A percentile compares a stretch with the other conserved stretches of the same genome.
Conservation (phyloP, 306 rosid species). For the Boehmeria nivea region DNA sequence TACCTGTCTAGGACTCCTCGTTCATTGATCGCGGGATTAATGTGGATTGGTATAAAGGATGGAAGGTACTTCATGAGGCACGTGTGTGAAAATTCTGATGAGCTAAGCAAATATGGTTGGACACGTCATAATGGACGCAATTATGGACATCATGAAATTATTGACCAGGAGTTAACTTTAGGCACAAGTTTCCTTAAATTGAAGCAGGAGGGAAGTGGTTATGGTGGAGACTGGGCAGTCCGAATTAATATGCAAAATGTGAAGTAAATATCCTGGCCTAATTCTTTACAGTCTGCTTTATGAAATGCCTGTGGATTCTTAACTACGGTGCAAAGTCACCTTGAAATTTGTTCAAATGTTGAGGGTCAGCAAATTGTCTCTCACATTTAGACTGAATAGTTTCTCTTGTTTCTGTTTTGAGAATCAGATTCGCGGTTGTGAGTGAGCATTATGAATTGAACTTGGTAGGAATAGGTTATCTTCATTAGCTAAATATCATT, state of each 20-base stretch:
- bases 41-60: conserved; percentile 90
- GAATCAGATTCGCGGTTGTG: neutral
- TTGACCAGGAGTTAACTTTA: conserved; percentile 67
- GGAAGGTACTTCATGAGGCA: conserved; percentile 47
- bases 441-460: neutral
- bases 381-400: neutral
- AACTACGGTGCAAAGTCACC: too few relatives aligned
- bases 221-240: conserved; percentile 95
- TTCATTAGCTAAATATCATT: conserved; percentile 1
- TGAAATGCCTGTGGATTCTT: too few relatives aligned
- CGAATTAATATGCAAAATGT: conserved; percentile 48
- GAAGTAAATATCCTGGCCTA: conserved; percentile 41
- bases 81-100: conserved; percentile 73
- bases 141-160: conserved; percentile 73
- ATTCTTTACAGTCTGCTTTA: neutral
- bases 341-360: too few relatives aligned
- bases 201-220: conserved; percentile 73
- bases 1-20: conserved; percentile 62
- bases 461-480: conserved; percentile 7
- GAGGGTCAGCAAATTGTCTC: too few relatives aligned
- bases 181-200: conserved; percentile 74
- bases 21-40: conserved; percentile 84
- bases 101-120: conserved; percentile 79
- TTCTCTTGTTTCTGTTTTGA: conserved; percentile 1
- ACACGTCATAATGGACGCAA: conserved; percentile 73